Percentiles rank a stretch among this genome's conserved stretches.
phyloP scores from a whole-genome alignment of 1,284 basidiomycete species.

The Peniophora sp. region DNA sequence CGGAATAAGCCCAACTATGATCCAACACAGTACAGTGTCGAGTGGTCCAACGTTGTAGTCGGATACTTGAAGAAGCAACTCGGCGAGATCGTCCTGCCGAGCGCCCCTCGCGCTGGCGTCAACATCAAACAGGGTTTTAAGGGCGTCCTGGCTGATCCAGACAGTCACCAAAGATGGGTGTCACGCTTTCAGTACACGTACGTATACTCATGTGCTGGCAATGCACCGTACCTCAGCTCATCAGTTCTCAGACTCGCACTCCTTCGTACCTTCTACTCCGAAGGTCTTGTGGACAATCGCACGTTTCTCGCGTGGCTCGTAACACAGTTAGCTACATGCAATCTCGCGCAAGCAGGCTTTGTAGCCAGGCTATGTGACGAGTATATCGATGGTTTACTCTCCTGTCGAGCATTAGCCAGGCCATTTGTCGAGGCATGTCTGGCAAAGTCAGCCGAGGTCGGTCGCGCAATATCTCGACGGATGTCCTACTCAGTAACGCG shows the following conservation, averaged over 20 bases:
- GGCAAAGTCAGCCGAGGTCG: conserved; percentile 63
- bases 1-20: conserved; percentile 68
- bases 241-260: conserved; percentile 51
- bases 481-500: no score
- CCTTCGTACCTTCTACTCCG: conserved; percentile 71
- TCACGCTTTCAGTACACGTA: conserved; percentile 78
- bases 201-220: conserved; percentile 15
- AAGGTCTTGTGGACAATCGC: conserved; percentile 76
- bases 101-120: conserved; percentile 61
- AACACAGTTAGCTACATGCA: conserved; percentile 67
- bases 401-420: conserved; percentile 53
- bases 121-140: conserved; percentile 77
- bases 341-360: conserved; percentile 83
- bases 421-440: conserved; percentile 65
- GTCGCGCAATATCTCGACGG: conserved; percentile 1
- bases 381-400: conserved; percentile 68
- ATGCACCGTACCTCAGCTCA: conserved; percentile 5
- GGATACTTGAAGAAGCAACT: conserved; percentile 90
- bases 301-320: conserved; percentile 82
- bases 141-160: conserved; percentile 63
- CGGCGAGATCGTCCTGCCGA: conserved; percentile 75
- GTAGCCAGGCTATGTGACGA: conserved; percentile 73
- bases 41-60: conserved; percentile 85
- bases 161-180: conserved; percentile 70
- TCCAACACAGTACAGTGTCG: conserved; percentile 79